A percentile compares a stretch with the other conserved stretches of the same genome.
phyloP scores from a whole-genome alignment of 768 basidiomycete genomes.

The Leccinum incarnatum region DNA sequence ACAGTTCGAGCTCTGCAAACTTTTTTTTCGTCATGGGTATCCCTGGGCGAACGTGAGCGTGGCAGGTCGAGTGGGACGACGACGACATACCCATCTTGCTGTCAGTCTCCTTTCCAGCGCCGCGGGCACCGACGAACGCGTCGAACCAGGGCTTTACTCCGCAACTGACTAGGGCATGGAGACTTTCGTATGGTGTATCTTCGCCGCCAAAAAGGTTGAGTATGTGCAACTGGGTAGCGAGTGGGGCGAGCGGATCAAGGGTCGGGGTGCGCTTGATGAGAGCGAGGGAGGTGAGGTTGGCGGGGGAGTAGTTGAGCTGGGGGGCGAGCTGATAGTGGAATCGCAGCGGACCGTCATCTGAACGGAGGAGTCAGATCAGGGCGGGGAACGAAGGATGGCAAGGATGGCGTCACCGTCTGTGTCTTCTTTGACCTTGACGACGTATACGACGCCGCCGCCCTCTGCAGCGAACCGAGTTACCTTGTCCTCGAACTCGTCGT shows the following conservation, averaged over 20 bases:
- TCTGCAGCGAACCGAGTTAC: slow-evolving; percentile 75
- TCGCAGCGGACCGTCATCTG: slow-evolving; percentile 65
- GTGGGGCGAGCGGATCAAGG: slow-evolving; percentile 75
- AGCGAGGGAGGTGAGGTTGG: slow-evolving; percentile 82
- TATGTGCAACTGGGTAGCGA: slow-evolving; percentile 86
- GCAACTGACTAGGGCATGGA: slow-evolving; percentile 92
- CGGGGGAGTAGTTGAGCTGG: slow-evolving; percentile 75
- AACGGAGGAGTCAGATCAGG: slow-evolving; percentile 7
- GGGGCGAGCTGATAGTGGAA: slow-evolving; percentile 68
- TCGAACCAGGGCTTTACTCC: slow-evolving; percentile 99
- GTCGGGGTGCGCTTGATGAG: slow-evolving; percentile 90
- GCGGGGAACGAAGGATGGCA: background rate
- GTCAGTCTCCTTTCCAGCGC: slow-evolving; percentile 72
- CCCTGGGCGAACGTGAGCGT: slow-evolving; percentile 34
- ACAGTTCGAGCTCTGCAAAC: slow-evolving; percentile 95
- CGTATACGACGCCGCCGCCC: slow-evolving; percentile 73
- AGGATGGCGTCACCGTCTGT: slow-evolving; percentile 55
- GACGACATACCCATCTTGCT: slow-evolving; percentile 68
- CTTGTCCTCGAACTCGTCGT: slow-evolving; percentile 72
- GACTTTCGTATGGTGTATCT: slow-evolving; percentile 89
- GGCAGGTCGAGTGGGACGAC: slow-evolving; percentile 3
- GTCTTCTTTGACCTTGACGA: slow-evolving; percentile 76
- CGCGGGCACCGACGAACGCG: slow-evolving; percentile 87
- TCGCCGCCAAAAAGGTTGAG: slow-evolving; percentile 89
- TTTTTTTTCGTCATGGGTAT: slow-evolving; percentile 99